These are phyloP conservation scores for Scheffersomyces ergatensis DNA, from an alignment of 805 yeast species.

Conservation along the genomic window DNA sequence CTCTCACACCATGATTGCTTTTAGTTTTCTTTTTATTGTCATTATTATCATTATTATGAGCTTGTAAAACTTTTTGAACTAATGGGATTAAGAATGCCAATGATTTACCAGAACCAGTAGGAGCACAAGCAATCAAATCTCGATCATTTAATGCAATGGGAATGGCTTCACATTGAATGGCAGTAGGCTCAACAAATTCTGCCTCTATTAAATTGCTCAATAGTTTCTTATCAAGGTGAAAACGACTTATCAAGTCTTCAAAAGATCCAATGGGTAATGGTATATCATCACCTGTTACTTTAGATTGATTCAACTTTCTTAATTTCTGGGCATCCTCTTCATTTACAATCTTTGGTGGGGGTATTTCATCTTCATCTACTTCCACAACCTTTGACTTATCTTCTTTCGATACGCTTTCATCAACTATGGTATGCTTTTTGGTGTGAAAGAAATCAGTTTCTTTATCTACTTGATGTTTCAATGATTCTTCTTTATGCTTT, in stretches of 20 bases:
- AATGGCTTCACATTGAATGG: slow-evolving; percentile 88
- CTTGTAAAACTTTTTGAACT: slow-evolving; percentile 47
- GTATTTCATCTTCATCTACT: slow-evolving; percentile 30
- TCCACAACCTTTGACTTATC: slow-evolving; percentile 17
- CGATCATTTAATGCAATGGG: slow-evolving; percentile 69
- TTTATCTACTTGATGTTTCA: slow-evolving; percentile 53
- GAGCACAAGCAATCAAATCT: slow-evolving; percentile 91
- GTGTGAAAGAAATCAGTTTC: slow-evolving; percentile 85
- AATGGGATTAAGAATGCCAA: slow-evolving; percentile 85
- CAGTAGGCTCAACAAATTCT: slow-evolving; percentile 82
- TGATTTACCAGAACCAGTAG: slow-evolving; percentile 98
- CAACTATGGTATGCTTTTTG: slow-evolving; percentile 32
- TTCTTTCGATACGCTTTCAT: slow-evolving; percentile 19
- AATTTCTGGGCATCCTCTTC: slow-evolving; percentile 59
- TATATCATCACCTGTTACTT: slow-evolving; percentile 77
- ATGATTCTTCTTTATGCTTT: slow-evolving; percentile 34
- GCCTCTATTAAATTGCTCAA: slow-evolving; percentile 63
- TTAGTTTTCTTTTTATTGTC: neutral
- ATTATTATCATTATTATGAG: slow-evolving; percentile 9
- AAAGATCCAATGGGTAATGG: slow-evolving; percentile 93
- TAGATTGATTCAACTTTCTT: slow-evolving; percentile 61
- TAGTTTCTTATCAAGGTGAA: slow-evolving; percentile 57
- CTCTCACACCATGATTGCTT: slow-evolving; percentile 57
- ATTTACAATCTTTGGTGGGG: slow-evolving; percentile 45
- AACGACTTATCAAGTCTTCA: slow-evolving; percentile 71